phyloP scores from a whole-genome alignment of 768 basidiomycete genomes.

The Mycena chlorophos region DNA sequence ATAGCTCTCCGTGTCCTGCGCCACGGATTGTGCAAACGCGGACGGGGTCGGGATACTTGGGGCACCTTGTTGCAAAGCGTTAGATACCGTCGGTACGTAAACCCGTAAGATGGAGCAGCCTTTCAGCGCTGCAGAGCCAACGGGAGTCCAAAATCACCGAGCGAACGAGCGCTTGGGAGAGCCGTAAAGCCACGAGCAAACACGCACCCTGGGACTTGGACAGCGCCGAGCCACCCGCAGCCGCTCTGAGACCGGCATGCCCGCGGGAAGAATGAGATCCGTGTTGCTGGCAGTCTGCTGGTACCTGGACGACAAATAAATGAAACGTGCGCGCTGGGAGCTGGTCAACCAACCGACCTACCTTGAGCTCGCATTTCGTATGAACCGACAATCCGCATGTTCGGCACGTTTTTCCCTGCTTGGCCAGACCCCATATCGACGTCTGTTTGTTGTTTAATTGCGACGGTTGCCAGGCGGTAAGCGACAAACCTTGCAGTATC shows the following conservation, averaged over 20 bases:
- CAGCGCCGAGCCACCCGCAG: slow-evolving; percentile 21
- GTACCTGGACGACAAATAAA: slow-evolving; percentile 48
- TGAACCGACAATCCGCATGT: slow-evolving; percentile 78
- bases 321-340: background rate
- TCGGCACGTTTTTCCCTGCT: slow-evolving; percentile 84
- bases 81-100: background rate
- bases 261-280: slow-evolving; percentile 25
- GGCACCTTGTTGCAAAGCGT: background rate
- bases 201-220: slow-evolving; percentile 25
- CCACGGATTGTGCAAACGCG: slow-evolving; percentile 49
- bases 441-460: slow-evolving; percentile 43
- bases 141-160: too few species aligned
- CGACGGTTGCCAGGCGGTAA: background rate
- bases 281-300: slow-evolving; percentile 65
- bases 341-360: slow-evolving; percentile 26
- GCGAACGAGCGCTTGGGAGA: too few species aligned
- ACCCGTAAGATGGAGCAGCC: background rate
- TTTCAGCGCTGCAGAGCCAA: too few species aligned
- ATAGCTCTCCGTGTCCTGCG: slow-evolving; percentile 30
- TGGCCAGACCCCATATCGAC: slow-evolving; percentile 85
- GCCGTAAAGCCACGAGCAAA: too few species aligned
- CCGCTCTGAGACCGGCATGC: slow-evolving; percentile 27
- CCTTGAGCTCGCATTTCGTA: slow-evolving; percentile 85
- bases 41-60: slow-evolving; percentile 48
- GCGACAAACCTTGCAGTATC: slow-evolving; percentile 70